These are phyloP conservation scores for Albatrellus sp. DNA, from an alignment of 1,284 basidiomycete genomes.

Conservation along the genomic window DNA sequence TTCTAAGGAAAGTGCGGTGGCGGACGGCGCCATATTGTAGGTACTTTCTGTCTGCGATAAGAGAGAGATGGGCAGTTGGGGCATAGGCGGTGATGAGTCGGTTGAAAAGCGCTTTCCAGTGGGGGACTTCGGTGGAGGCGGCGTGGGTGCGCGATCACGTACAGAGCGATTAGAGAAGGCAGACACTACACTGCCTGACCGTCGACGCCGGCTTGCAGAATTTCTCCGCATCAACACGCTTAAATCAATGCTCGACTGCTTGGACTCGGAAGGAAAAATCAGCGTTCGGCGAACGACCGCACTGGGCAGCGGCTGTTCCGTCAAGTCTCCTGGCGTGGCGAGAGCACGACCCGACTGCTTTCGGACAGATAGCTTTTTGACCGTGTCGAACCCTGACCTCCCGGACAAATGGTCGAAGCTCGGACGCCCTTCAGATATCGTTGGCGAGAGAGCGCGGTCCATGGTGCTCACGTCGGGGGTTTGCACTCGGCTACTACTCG, in stretches of 20 bases:
- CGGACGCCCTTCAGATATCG: constrained; percentile 19
- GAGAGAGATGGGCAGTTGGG: constrained; percentile 44
- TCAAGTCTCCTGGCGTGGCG: constrained; percentile 18
- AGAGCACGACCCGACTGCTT: constrained; percentile 25
- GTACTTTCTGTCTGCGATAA: constrained; percentile 31
- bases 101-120: constrained; percentile 48
- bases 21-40: constrained; percentile 24
- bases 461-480: constrained; percentile 13
- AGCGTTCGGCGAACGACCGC: constrained; percentile 63
- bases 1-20: constrained; percentile 33
- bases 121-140: constrained; percentile 55
- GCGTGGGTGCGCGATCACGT: constrained; percentile 71
- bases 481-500: constrained; percentile 15
- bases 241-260: constrained; percentile 39
- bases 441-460: constrained; percentile 17
- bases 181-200: constrained; percentile 43
- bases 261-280: constrained; percentile 58
- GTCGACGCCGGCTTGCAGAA: constrained; percentile 33
- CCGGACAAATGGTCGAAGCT: constrained; percentile 19
- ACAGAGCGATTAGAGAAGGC: constrained; percentile 49
- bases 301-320: constrained; percentile 16
- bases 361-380: constrained; percentile 23
- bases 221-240: constrained; percentile 39
- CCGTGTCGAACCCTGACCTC: constrained; percentile 16
- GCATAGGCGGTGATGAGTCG: constrained; percentile 57